Evolutionary conservation across 164 flowering plant species (phyloP), one percentile per base, ranked within the genome.

Genomic region (Amborella trichopoda): DNA sequence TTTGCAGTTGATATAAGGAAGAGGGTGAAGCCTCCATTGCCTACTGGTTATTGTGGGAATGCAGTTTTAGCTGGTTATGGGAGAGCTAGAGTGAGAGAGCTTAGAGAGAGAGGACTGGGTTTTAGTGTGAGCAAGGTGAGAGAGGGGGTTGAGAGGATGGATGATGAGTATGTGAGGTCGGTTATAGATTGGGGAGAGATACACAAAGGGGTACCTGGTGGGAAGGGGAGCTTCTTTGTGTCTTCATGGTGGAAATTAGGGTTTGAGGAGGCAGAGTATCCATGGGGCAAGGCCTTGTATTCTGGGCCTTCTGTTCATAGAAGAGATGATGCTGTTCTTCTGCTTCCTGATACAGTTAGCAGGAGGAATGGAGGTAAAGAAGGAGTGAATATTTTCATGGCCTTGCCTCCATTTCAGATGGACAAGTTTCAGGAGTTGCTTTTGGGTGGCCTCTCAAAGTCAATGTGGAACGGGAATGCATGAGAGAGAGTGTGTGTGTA

Each of bases 201-300:
- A 1, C n/a, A 76, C 54, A 71, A 62, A 22, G 88, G 88, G 37
- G 67, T 70, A 26, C 86, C 85, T 0, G n/a, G n/a, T n/a, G n/a
- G n/a, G n/a, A 32, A 73, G 23, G 91, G 95, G 19, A 91, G 82
- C 45, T 54, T 80, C 18, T 14, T 76, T 38, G 47, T 85, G 5
- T 68, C 91, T 0, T 72, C 87, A 0, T 85, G 95, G 95, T 85
- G 95, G 85, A 64, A 57, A 18, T 28, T 82, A 26, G 91, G 85
- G 41, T 67, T 85, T 40, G 55, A 48, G 2, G 63, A 69, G 16
- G 73, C 74, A 34, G 75, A 68, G 42, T 85, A 58, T 52, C 91
- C 88, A 0, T 85, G 95, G 95, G 91, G n/a, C 91, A 4, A 71
- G 53, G 54, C 75, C 95, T n/a, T n/a, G n/a, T n/a, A n/a, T n/a